Base-by-base conservation (phyloP, 306 rosid species). In the Cicer chorassanicum region DNA sequence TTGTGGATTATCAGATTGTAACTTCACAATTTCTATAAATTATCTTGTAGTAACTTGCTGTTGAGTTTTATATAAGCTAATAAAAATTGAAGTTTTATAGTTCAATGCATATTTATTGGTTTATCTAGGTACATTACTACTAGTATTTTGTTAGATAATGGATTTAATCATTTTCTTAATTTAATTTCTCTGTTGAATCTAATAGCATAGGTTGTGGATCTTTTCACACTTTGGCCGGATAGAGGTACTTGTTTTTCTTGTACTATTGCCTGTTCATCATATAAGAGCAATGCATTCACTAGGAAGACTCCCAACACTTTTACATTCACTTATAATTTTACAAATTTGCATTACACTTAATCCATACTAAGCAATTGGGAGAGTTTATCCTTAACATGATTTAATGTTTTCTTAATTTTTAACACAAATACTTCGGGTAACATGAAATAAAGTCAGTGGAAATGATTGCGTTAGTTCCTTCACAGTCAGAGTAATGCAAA, bases 401-500 rank as follows among this genome's bases (percentile, higher is more conserved):
- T 63, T 38, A 44, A 51, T 78, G 48, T 44, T 73, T 62, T 49
- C 65, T 50, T 13, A 13, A 56, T 65, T 72, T 60, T 41, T 44
- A 40, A 55, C 67, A 38, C 70, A 19, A 73, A 78, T 65, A 38
- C 83, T 29, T 76, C 2, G 70, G 68, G 53, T 77, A 42, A 50
- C 78, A 40, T 76, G 39, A 64, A 63, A 60, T 82, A 65, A 80
- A 93, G 98, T 91, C 56, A 87, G 94, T 38, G 97, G 98, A 88
- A 94, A 93, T 54, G 93, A 93, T 69, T 92, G 96, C 8, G 76
- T 86, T 74, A 87, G 83, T 91, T 93, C 88, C 98, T 93, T 87
- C 98, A 93, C 85, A 93, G 89, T 81, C 97, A 91, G 83, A 89
- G 88, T 77, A 93, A 97, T 6, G 98, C 96, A 69, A 85, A 93